Evolutionary conservation across 148 eudicot species (phyloP).

Genomic region (Oxyria digyna): DNA sequence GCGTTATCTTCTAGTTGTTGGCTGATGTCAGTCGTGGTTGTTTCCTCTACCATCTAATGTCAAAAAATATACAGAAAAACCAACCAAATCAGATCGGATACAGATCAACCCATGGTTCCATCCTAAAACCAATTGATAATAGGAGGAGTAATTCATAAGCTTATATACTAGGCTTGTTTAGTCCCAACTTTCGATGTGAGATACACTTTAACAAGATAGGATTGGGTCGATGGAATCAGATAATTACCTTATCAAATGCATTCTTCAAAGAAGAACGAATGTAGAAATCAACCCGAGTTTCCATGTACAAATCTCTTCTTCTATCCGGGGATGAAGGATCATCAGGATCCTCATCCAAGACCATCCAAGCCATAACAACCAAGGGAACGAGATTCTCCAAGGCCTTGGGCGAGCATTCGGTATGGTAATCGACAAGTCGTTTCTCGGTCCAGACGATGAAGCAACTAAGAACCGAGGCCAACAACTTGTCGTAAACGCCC

Average conservation of each 20-base stretch:
- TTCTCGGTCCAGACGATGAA: conserved; percentile 74
- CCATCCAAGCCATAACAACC: conserved; percentile 39
- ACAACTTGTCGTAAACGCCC: conserved; percentile 34
- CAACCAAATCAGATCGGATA: too few relatives aligned
- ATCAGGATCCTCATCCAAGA: conserved; percentile 52
- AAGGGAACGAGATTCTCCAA: conserved; percentile 65
- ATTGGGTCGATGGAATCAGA: too few relatives aligned
- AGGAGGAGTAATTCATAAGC: too few relatives aligned
- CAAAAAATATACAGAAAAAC: too few relatives aligned
- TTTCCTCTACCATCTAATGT: conserved; percentile 3
- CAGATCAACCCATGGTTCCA: too few relatives aligned
- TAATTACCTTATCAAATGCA: conserved; percentile 60
- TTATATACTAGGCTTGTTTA: too few relatives aligned
- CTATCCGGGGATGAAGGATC: background rate
- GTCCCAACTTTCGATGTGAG: too few relatives aligned
- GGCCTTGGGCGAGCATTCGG: conserved; percentile 15
- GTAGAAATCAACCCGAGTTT: conserved; percentile 56
- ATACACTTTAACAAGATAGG: too few relatives aligned
- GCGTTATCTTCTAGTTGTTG: conserved; percentile 34
- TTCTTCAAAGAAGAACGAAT: conserved; percentile 56
- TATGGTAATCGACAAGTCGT: conserved; percentile 50
- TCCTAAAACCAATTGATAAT: too few relatives aligned
- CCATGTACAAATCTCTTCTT: conserved; percentile 3
- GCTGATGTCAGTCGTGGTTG: conserved; percentile 8
- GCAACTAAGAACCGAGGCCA: conserved; percentile 38